Evolutionary conservation across 2,329 filamentous ascomycete species (phyloP).

Genomic region (Aspergillus neoniger): DNA sequence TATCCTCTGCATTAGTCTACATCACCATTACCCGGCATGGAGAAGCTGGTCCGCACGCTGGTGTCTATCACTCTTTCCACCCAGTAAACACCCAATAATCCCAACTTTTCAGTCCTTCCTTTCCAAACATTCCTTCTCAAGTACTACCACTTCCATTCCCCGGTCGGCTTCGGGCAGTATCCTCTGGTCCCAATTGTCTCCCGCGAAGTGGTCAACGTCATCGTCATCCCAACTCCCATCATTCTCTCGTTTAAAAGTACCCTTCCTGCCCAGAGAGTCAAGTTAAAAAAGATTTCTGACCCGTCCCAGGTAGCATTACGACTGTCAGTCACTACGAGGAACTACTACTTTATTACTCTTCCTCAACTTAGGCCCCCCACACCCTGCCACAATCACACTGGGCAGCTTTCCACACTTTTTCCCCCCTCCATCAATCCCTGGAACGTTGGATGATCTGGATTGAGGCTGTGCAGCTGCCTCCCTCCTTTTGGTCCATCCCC

Average conservation of each 20-base stretch:
- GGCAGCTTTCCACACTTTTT: not conserved
- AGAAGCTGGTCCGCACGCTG: not conserved
- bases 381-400: not conserved
- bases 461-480: slow-evolving; percentile 10
- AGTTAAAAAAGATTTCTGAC: not conserved
- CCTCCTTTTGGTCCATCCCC: slow-evolving; percentile 1
- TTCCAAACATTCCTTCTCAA: not conserved
- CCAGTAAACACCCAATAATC: too few relatives aligned
- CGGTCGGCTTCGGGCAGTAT: not conserved
- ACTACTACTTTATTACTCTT: too few relatives aligned
- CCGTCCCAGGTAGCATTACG: not conserved
- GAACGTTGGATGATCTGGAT: slow-evolving; percentile 5
- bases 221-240: not conserved
- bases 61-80: not conserved
- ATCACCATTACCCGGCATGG: not conserved
- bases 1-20: not conserved
- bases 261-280: not conserved
- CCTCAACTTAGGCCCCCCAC: not conserved
- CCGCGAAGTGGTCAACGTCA: slow-evolving; percentile 1
- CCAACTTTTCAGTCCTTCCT: not conserved
- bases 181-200: not conserved
- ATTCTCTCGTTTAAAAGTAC: slow-evolving; percentile 3
- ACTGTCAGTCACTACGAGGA: too few relatives aligned
- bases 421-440: not conserved
- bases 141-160: not conserved